phyloP scores from a whole-genome alignment of 1,139 yeast genomes.

The Blastobotrys aristatus region DNA sequence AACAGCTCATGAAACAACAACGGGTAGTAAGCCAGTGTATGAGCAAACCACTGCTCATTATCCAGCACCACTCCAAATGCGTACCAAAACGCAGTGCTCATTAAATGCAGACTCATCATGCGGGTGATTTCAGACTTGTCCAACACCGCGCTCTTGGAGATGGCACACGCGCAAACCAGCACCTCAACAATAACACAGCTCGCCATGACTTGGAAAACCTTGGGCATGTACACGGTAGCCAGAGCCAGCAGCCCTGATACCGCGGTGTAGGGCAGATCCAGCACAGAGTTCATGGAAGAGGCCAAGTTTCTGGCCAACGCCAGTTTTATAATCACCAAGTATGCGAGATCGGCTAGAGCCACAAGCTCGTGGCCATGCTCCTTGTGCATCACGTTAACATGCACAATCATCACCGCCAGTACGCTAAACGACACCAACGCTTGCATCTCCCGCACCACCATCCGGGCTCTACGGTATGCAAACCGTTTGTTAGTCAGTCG shows the following conservation, averaged over 20 bases:
- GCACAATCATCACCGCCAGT: slow-evolving; percentile 4
- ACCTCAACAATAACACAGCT: slow-evolving; percentile 5
- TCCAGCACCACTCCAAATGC: not conserved
- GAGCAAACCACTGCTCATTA: not conserved
- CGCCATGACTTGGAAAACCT: not conserved
- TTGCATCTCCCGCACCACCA: slow-evolving; percentile 2
- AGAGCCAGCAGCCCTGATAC: slow-evolving; percentile 6
- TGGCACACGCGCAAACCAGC: not conserved
- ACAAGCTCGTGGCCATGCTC: not conserved
- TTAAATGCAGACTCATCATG: slow-evolving; percentile 1
- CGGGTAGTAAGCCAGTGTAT: slow-evolving; percentile 3
- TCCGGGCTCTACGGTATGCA: not conserved
- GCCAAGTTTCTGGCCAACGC: slow-evolving; percentile 3
- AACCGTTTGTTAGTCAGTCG: not conserved
- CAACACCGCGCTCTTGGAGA: not conserved
- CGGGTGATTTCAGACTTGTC: not conserved
- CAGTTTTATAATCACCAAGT: not conserved
- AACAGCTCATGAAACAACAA: slow-evolving; percentile 9
- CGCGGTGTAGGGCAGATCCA: slow-evolving; percentile 2
- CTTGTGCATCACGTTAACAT: not conserved
- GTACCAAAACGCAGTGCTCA: slow-evolving; percentile 5
- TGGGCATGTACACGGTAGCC: slow-evolving; percentile 4
- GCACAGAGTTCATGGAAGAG: not conserved
- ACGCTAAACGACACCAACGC: slow-evolving; percentile 7
- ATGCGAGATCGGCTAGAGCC: not conserved